Conservation (phyloP, 352 stramenopile species). For the Blastocystis sp. region DNA sequence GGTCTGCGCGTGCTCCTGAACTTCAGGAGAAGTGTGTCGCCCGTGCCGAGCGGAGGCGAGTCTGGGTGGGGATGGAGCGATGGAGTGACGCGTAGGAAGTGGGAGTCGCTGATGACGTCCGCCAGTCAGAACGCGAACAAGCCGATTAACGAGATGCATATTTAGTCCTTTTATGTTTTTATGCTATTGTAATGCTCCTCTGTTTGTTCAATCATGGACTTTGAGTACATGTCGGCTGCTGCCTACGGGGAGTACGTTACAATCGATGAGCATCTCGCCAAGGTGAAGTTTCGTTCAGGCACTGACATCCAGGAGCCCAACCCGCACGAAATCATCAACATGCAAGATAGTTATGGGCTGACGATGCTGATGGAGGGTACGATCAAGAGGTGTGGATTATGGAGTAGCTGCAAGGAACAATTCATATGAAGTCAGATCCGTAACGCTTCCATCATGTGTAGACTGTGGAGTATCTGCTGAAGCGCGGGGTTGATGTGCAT, state of each 20-base stretch:
- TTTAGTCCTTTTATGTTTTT: slow-evolving; percentile 4
- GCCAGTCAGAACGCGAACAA: not conserved
- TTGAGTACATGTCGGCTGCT: not conserved
- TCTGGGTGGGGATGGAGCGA: not conserved
- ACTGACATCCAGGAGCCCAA: not conserved
- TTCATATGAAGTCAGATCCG: not conserved
- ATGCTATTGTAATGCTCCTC: not conserved
- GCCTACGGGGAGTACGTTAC: slow-evolving; percentile 19
- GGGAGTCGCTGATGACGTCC: slow-evolving; percentile 31
- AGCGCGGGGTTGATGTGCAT: not conserved
- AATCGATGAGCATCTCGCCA: not conserved
- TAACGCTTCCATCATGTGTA: not conserved
- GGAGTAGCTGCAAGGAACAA: slow-evolving; percentile 9
- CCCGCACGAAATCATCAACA: not conserved
- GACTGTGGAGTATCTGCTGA: not conserved
- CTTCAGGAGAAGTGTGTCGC: slow-evolving; percentile 34
- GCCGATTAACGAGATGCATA: not conserved
- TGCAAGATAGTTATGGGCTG: not conserved
- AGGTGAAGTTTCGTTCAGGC: not conserved
- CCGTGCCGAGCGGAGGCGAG: not conserved
- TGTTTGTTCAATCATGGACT: not conserved
- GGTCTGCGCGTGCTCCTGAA: slow-evolving; percentile 37
- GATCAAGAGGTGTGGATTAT: not conserved
- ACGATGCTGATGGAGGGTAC: slow-evolving; percentile 14
- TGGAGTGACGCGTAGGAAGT: slow-evolving; percentile 16